phyloP scores from a whole-genome alignment of 805 yeast species.

The Suhomyces sp. region DNA sequence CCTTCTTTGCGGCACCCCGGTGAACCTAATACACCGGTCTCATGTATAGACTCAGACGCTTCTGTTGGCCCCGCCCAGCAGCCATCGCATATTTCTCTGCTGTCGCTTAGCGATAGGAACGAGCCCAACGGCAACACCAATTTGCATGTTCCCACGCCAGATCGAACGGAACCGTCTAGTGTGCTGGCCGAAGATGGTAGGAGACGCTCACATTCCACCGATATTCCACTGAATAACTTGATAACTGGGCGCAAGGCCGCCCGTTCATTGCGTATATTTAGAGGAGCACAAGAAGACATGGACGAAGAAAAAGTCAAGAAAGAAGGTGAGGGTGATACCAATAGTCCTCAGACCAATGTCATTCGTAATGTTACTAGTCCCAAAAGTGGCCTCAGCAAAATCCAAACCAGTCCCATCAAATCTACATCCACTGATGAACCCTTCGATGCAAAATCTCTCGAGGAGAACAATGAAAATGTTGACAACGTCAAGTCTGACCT shows the following conservation, averaged over 20 bases:
- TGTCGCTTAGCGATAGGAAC: not conserved
- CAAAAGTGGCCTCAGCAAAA: not conserved
- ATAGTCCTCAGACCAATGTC: not conserved
- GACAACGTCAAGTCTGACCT: not conserved
- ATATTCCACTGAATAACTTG: conserved; percentile 7
- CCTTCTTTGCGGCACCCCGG: not conserved
- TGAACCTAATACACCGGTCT: not conserved
- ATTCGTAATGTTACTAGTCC: not conserved
- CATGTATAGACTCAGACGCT: not conserved
- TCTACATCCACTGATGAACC: not conserved
- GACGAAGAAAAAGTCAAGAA: not conserved
- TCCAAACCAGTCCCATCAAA: not conserved
- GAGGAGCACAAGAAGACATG: conserved; percentile 23
- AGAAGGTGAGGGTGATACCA: not conserved
- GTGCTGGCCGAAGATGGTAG: not conserved
- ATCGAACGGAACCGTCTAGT: not conserved
- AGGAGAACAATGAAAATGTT: not conserved
- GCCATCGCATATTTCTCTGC: not conserved
- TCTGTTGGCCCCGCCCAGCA: not conserved
- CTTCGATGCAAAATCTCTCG: not conserved
- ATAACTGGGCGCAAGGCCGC: conserved; percentile 59
- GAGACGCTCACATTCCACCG: not conserved
- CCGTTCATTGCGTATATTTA: conserved; percentile 51
- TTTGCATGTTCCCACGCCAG: not conserved
- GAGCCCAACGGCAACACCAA: not conserved